Evolutionary conservation across 345 rosid species (phyloP), one percentile per base, ranked within the genome.

Genomic region (Citrus hindsii): DNA sequence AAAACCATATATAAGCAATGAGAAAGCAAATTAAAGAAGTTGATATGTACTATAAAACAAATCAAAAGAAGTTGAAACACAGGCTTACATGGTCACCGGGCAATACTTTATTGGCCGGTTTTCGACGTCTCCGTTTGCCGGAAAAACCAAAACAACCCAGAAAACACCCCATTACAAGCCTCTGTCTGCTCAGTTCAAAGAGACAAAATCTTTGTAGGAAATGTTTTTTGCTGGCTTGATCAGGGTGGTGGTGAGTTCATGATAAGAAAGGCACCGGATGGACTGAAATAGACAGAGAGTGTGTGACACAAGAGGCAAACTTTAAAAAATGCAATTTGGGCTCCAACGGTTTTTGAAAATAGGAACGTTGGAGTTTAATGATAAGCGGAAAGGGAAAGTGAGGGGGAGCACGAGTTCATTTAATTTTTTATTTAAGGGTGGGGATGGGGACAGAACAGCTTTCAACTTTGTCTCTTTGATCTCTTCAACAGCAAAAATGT

Each of bases 101-200:
- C 21, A 85, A 87, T 81, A 89, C 82, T 60, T 83, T 83, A 18
- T 79, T 84, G 68, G 82, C 80, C 4, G 88, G 86, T 37, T 82
- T 89, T 79, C 90, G 85, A 9, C 80, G 88, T 80, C 87, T 88
- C 79, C 86, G 85, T 75, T 86, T 90, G 76, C 89, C 79, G 73
- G 97, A 83, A 79, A 88, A 73, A 74, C 98, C 94, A 80, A 95
- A 95, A 84, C 98, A 95, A 30, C 90, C 94, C 59, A 90, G 87
- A 67, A 95, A 95, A 83, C 98, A 95, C 71, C 92, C 98, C 98
- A 93, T 95, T 70, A 61, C 71, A 72, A 74, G 69, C 61, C 80
- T 66, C 80, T 69, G 10, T 38, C 67, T 79, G 69, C 63, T 59
- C 51, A 48, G 71, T 71, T 35, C 56, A 21, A 74, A 5, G 33